A percentile compares a stretch with the other conserved stretches of the same genome.
Evolutionary conservation across 768 basidiomycete species (phyloP).

Genomic region (Phlegmacium glaucopus): DNA sequence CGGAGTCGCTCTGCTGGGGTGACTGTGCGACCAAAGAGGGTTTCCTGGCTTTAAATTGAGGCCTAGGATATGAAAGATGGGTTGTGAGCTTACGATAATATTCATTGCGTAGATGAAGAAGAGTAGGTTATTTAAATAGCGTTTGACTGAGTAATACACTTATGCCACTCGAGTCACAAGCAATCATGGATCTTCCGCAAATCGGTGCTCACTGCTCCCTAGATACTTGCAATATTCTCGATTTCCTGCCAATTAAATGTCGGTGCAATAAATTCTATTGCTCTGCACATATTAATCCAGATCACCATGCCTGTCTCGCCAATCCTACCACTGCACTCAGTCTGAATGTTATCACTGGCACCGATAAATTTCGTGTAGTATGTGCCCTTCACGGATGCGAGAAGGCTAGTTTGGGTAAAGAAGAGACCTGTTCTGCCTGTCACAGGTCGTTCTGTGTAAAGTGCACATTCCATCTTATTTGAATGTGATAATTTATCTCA

Average conservation of each 20-base stretch:
- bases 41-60: conserved; percentile 56
- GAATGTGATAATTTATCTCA: conserved; percentile 7
- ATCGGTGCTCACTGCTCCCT: conserved; percentile 69
- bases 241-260: conserved; percentile 79
- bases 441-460: conserved; percentile 57
- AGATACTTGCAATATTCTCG: conserved; percentile 54
- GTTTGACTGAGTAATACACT: too few relatives aligned
- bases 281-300: conserved; percentile 54
- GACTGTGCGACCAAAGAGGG: conserved; percentile 89
- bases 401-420: conserved; percentile 48
- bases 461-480: conserved; percentile 32
- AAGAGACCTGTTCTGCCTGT: conserved; percentile 50
- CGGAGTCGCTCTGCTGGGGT: conserved; percentile 96
- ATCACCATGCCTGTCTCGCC: conserved; percentile 53
- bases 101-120: conserved; percentile 51
- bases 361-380: conserved; percentile 38
- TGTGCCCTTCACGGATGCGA: conserved; percentile 52
- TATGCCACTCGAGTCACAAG: conserved; percentile 8
- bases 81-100: conserved; percentile 56
- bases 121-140: conserved; percentile 4
- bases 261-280: conserved; percentile 60
- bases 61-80: neutral
- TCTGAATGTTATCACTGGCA: conserved; percentile 8
- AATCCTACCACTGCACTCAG: conserved; percentile 5
- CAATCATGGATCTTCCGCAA: conserved; percentile 34